Percentiles rank a stretch among this genome's conserved stretches.
Evolutionary conservation across 2,329 filamentous ascomycete species (phyloP).

Genomic region (Colletotrichum gloeosporioides): DNA sequence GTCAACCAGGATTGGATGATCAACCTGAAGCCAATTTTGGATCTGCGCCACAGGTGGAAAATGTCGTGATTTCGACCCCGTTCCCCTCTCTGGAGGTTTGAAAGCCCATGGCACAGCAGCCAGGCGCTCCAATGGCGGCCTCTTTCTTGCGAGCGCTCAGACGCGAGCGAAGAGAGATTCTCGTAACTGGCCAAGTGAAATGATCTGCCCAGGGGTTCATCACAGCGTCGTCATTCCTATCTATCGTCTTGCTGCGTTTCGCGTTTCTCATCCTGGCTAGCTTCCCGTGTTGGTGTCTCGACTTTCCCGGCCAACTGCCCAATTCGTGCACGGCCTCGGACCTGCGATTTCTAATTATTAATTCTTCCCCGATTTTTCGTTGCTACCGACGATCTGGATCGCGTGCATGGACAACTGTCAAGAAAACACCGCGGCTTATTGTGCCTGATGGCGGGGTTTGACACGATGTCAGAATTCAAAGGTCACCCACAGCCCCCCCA

Average conservation of each 20-base stretch:
- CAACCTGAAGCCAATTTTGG: background rate
- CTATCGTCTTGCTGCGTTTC: background rate
- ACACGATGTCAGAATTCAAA: background rate
- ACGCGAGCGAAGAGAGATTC: background rate
- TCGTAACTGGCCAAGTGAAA: background rate
- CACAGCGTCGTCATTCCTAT: background rate
- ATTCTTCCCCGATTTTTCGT: background rate
- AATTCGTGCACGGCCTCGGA: background rate
- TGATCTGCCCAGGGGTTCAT: background rate
- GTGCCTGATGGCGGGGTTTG: background rate
- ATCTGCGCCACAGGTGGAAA: background rate
- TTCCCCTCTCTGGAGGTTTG: background rate
- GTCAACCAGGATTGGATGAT: background rate
- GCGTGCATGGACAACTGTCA: background rate
- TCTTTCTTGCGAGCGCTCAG: background rate
- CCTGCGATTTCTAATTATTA: background rate
- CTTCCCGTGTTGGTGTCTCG: background rate
- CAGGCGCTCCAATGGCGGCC: background rate
- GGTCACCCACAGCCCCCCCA: background rate
- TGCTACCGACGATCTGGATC: background rate
- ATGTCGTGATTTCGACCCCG: background rate
- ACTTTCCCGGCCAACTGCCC: background rate
- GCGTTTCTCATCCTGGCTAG: constrained; percentile 8
- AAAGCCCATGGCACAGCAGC: background rate
- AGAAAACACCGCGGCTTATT: background rate